A percentile compares a stretch with the other conserved stretches of the same genome.
These are phyloP conservation scores for Botryotinia calthae DNA, from an alignment of 2,329 filamentous ascomycete genomes.

Conservation along the genomic window DNA sequence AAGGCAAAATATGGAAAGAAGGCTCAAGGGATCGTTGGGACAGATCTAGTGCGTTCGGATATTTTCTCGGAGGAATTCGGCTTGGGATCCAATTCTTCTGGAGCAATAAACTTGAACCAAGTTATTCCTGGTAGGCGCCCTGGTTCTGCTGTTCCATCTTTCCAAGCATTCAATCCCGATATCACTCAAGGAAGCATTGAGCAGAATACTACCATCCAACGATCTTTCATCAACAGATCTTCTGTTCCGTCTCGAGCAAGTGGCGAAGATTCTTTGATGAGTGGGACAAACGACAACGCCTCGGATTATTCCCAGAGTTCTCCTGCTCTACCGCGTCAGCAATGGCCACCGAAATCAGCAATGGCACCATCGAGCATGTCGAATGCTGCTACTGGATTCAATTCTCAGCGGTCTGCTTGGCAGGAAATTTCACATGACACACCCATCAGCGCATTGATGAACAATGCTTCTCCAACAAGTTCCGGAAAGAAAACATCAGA, in stretches of 20 bases:
- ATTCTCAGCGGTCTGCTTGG: constrained; percentile 57
- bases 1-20: constrained; percentile 54
- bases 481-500: constrained; percentile 77
- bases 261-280: constrained; percentile 61
- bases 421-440: constrained; percentile 57
- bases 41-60: constrained; percentile 47
- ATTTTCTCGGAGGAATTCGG: constrained; percentile 39
- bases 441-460: constrained; percentile 60
- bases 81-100: constrained; percentile 50
- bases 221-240: constrained; percentile 54
- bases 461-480: constrained; percentile 86
- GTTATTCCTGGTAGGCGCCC: constrained; percentile 53
- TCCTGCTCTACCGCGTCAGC: constrained; percentile 48
- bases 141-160: constrained; percentile 32
- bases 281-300: constrained; percentile 47
- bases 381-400: constrained; percentile 40
- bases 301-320: constrained; percentile 43
- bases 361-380: constrained; percentile 43
- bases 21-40: constrained; percentile 23
- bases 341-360: constrained; percentile 38
- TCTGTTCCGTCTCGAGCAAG: constrained; percentile 44
- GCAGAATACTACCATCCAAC: constrained; percentile 39
- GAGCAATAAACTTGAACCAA: constrained; percentile 62
- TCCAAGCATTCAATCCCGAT: constrained; percentile 57
- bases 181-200: constrained; percentile 43